These are phyloP conservation scores for Fusarium sp. DNA, from an alignment of 2,329 filamentous ascomycete genomes.

Conservation along the genomic window DNA sequence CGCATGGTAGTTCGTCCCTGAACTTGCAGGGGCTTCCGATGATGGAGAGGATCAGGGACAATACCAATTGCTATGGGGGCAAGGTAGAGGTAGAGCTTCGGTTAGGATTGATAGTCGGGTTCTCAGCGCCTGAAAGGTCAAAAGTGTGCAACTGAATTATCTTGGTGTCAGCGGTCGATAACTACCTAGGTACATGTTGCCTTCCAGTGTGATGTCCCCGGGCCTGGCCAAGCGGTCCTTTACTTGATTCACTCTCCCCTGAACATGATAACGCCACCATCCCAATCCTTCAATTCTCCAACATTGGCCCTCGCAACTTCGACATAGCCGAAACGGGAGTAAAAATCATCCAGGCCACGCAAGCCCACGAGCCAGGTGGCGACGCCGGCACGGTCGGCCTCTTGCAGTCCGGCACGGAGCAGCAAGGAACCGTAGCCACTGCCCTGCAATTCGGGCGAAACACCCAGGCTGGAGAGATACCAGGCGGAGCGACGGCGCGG, in stretches of 20 bases:
- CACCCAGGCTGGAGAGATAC: constrained; percentile 52
- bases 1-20: constrained; percentile 10
- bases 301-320: constrained; percentile 52
- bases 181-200: not conserved
- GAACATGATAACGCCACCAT: constrained; percentile 54
- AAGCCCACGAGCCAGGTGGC: constrained; percentile 51
- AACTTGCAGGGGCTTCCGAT: constrained; percentile 9
- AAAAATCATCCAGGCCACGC: constrained; percentile 48
- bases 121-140: not conserved
- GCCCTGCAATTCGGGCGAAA: constrained; percentile 48
- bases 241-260: constrained; percentile 42
- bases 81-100: not conserved
- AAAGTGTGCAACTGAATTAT: constrained; percentile 9
- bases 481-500: constrained; percentile 47
- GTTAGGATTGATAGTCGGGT: not conserved
- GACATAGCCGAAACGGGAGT: constrained; percentile 49
- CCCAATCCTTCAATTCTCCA: constrained; percentile 51
- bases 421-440: constrained; percentile 48
- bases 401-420: constrained; percentile 45
- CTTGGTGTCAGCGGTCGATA: not conserved
- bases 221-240: not conserved
- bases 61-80: constrained; percentile 9
- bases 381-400: constrained; percentile 45
- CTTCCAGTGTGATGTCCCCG: not conserved
- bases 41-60: constrained; percentile 18